A percentile compares a stretch with the other conserved stretches of the same genome.
Evolutionary conservation across 257 asterid species (phyloP).

Genomic region (Salvia hispanica): DNA sequence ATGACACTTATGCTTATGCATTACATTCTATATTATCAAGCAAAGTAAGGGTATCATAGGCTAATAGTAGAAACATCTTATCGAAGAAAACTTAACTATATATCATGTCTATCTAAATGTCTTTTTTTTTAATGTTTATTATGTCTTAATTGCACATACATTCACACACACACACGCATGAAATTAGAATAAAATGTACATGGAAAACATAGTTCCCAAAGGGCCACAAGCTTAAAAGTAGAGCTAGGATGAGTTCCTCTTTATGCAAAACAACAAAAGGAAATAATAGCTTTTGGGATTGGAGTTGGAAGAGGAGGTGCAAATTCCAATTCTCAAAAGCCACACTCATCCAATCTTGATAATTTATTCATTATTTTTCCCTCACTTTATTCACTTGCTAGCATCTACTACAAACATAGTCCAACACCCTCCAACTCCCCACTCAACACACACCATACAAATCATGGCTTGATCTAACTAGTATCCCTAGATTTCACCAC

Average conservation of each 20-base stretch:
- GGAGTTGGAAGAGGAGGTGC: constrained; percentile 16
- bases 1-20: constrained; percentile 3
- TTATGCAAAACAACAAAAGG: constrained; percentile 31
- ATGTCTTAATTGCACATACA: too few species aligned
- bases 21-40: not conserved
- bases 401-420: constrained; percentile 23
- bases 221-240: constrained; percentile 24
- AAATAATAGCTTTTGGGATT: constrained; percentile 30
- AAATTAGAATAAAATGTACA: not conserved
- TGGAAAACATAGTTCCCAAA: not conserved
- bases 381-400: constrained; percentile 24
- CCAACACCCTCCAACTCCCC: constrained; percentile 45
- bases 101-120: too few species aligned
- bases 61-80: too few species aligned
- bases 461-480: not conserved
- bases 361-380: constrained; percentile 13
- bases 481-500: constrained; percentile 27
- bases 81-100: too few species aligned
- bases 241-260: constrained; percentile 22
- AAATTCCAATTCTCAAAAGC: constrained; percentile 29
- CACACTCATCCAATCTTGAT: constrained; percentile 27
- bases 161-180: not conserved
- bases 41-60: too few species aligned
- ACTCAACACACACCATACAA: constrained; percentile 26
- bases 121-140: too few species aligned